phyloP scores from a whole-genome alignment of 768 basidiomycete genomes.

The Russula dissimulans region DNA sequence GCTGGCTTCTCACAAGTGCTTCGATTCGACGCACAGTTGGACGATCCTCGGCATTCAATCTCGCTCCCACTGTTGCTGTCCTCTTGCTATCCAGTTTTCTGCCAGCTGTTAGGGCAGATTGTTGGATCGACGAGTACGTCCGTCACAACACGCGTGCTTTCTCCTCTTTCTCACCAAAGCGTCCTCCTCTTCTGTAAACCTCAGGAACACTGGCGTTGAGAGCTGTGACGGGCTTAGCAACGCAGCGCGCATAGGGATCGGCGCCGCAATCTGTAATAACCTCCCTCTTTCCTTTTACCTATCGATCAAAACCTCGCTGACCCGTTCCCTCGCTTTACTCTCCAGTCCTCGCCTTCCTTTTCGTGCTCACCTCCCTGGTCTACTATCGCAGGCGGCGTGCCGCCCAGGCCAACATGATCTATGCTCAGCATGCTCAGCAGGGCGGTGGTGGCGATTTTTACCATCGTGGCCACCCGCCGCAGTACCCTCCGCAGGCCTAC shows the following conservation, averaged over 20 bases:
- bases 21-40: background rate
- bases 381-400: background rate
- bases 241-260: background rate
- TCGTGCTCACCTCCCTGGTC: background rate
- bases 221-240: background rate
- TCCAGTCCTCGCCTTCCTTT: background rate
- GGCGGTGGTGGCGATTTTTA: background rate
- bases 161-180: too few species aligned
- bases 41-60: background rate
- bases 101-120: background rate
- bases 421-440: background rate
- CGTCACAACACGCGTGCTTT: background rate
- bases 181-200: background rate
- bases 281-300: background rate
- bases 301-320: background rate
- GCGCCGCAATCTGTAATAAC: background rate
- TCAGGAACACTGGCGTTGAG: background rate
- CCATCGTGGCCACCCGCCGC: background rate
- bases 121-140: conserved; percentile 1
- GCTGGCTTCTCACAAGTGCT: background rate
- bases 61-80: background rate
- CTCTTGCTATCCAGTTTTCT: background rate
- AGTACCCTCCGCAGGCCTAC: conserved; percentile 6
- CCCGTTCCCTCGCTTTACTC: background rate
- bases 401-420: background rate